Evolutionary conservation across 2,329 filamentous ascomycete genomes (phyloP).

Genomic region (Ascochyta clinopodiicola): DNA sequence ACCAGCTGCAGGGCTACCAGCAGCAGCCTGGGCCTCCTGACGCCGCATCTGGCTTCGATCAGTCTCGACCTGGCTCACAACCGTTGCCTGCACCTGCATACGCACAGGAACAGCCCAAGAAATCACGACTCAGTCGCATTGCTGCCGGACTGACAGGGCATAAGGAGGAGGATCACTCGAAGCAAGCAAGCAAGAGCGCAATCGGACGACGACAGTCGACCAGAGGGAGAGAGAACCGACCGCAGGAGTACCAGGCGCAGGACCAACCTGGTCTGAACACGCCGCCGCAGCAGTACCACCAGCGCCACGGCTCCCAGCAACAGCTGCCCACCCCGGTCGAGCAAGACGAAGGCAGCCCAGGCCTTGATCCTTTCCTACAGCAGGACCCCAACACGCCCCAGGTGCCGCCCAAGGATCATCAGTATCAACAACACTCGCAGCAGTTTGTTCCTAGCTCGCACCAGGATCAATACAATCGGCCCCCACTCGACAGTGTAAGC

Average conservation of each 20-base stretch:
- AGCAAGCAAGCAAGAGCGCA: slow-evolving; percentile 40
- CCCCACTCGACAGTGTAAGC: slow-evolving; percentile 48
- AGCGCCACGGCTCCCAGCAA: slow-evolving; percentile 39
- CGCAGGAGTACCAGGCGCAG: slow-evolving; percentile 36
- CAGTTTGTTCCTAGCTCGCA: slow-evolving; percentile 30
- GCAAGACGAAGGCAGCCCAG: slow-evolving; percentile 44
- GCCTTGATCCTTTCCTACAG: slow-evolving; percentile 49
- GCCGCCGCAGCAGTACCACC: slow-evolving; percentile 35
- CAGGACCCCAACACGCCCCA: slow-evolving; percentile 40
- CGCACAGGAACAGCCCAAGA: slow-evolving; percentile 34
- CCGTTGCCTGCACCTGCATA: slow-evolving; percentile 20
- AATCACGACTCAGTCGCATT: slow-evolving; percentile 44
- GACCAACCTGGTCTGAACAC: slow-evolving; percentile 30
- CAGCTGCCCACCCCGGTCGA: slow-evolving; percentile 46
- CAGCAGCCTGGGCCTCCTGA: slow-evolving; percentile 30
- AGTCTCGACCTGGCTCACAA: slow-evolving; percentile 3
- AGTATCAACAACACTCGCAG: slow-evolving; percentile 36
- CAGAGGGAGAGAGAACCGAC: slow-evolving; percentile 42
- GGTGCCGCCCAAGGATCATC: slow-evolving; percentile 47
- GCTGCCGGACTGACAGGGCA: slow-evolving; percentile 35
- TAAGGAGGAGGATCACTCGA: slow-evolving; percentile 42
- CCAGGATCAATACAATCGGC: slow-evolving; percentile 44
- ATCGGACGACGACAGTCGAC: slow-evolving; percentile 45
- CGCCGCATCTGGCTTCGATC: slow-evolving; percentile 32
- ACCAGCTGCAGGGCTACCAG: slow-evolving; percentile 41